A percentile compares a stretch with the other conserved stretches of the same genome.
Evolutionary conservation across 73 alveolate genomes (phyloP).

Genomic region (Uronychia binucleata): DNA sequence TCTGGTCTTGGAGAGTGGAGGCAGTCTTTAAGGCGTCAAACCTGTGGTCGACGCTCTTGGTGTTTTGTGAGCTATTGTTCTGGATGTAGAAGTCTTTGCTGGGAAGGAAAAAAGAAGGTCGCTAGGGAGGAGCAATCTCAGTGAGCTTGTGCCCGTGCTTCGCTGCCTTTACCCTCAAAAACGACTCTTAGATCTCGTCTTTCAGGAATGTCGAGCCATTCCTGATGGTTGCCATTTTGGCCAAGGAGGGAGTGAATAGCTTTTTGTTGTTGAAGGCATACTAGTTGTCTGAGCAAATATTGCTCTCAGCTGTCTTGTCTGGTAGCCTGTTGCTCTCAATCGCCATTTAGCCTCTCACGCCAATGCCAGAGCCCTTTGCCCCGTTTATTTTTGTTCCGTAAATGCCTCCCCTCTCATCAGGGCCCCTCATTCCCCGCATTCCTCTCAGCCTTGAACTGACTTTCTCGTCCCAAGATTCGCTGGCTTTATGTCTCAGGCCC

Average conservation of each 20-base stretch:
- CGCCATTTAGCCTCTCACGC: background rate
- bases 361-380: background rate
- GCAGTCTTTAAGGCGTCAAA: no score
- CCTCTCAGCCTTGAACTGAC: background rate
- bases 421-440: background rate
- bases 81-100: no score
- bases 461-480: background rate
- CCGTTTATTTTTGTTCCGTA: background rate
- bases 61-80: no score
- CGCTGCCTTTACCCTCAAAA: conserved; percentile 9
- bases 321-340: background rate
- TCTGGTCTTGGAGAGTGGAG: no score
- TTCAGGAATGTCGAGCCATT: conserved; percentile 4
- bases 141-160: conserved; percentile 10
- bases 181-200: background rate
- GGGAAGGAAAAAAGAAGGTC: background rate
- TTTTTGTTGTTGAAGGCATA: background rate
- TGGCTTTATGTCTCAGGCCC: background rate
- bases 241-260: conserved; percentile 2
- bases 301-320: background rate
- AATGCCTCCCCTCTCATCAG: no score
- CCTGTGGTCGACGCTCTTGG: no score
- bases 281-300: background rate
- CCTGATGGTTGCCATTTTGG: background rate
- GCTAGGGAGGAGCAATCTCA: background rate